Percentiles rank a stretch among this genome's conserved stretches.
These are phyloP conservation scores for Houttuynia cordata DNA, from an alignment of 164 flowering plant genomes.

Conservation along the genomic window DNA sequence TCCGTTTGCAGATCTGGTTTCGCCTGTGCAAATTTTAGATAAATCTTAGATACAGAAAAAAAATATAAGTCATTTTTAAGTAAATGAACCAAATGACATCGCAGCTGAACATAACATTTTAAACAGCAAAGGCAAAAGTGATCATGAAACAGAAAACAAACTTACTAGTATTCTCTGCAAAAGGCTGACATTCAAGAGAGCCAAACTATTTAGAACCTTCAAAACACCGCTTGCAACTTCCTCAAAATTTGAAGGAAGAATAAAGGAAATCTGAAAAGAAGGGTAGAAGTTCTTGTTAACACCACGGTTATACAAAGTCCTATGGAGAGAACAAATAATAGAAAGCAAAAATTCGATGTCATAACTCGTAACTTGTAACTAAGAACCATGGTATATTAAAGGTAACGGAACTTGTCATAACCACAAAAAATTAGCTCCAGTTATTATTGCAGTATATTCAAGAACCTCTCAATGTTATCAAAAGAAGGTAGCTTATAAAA, in stretches of 20 bases:
- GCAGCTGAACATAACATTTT: no score
- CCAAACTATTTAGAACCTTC: slow-evolving; percentile 84
- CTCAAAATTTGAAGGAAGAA: slow-evolving; percentile 89
- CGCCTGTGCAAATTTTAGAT: slow-evolving; percentile 37
- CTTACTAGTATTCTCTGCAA: slow-evolving; percentile 92
- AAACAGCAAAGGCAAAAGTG: no score
- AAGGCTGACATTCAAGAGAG: slow-evolving; percentile 52
- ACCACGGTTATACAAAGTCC: background rate
- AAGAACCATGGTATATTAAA: no score
- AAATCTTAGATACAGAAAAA: background rate
- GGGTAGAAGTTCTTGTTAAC: background rate
- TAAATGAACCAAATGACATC: no score
- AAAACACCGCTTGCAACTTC: slow-evolving; percentile 89
- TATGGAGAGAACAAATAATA: no score
- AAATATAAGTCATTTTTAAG: no score
- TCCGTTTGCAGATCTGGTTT: slow-evolving; percentile 93
- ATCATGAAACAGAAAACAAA: slow-evolving; percentile 1
- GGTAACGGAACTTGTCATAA: background rate
- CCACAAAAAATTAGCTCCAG: background rate
- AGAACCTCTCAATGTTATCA: background rate
- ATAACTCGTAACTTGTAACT: background rate
- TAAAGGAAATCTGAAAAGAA: slow-evolving; percentile 47
- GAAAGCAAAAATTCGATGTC: no score
- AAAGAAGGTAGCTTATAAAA: no score
- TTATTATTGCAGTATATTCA: background rate